A percentile compares a stretch with the other conserved stretches of the same genome.
These are phyloP conservation scores for Cryptomeria japonica DNA, from an alignment of 75 land plant genomes.

Conservation along the genomic window DNA sequence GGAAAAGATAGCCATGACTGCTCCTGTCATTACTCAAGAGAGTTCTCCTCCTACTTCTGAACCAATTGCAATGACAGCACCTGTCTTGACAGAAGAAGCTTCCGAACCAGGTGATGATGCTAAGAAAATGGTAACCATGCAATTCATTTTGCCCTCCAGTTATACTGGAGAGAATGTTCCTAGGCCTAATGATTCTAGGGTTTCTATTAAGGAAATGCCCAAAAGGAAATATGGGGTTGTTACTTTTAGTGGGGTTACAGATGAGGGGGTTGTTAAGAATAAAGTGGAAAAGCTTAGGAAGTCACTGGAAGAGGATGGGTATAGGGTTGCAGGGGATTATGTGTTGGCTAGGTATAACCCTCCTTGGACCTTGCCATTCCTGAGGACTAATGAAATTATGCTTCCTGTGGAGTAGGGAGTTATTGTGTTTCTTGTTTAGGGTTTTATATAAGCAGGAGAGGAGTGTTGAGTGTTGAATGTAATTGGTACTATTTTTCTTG, in stretches of 20 bases:
- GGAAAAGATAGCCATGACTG: constrained; percentile 94
- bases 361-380: constrained; percentile 81
- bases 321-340: constrained; percentile 60
- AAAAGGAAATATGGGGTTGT: constrained; percentile 78
- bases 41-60: constrained; percentile 10
- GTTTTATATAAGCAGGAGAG: neutral
- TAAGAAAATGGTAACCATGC: constrained; percentile 69
- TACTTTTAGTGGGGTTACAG: constrained; percentile 69
- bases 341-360: constrained; percentile 89
- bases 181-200: constrained; percentile 72
- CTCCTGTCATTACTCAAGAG: constrained; percentile 57
- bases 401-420: constrained; percentile 64
- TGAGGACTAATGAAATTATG: constrained; percentile 92
- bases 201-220: constrained; percentile 65
- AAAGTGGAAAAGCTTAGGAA: constrained; percentile 56
- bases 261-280: constrained; percentile 51
- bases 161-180: constrained; percentile 76
- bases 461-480: neutral
- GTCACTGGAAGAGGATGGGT: constrained; percentile 72
- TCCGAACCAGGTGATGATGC: neutral
- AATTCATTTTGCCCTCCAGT: constrained; percentile 75
- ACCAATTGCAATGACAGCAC: constrained; percentile 85
- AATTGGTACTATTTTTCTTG: neutral
- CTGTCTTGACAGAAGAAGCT: constrained; percentile 63
- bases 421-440: neutral